A percentile compares a stretch with the other conserved stretches of the same genome.
phyloP scores from a whole-genome alignment of 805 yeast species.

The Kuraishia hungarica region DNA sequence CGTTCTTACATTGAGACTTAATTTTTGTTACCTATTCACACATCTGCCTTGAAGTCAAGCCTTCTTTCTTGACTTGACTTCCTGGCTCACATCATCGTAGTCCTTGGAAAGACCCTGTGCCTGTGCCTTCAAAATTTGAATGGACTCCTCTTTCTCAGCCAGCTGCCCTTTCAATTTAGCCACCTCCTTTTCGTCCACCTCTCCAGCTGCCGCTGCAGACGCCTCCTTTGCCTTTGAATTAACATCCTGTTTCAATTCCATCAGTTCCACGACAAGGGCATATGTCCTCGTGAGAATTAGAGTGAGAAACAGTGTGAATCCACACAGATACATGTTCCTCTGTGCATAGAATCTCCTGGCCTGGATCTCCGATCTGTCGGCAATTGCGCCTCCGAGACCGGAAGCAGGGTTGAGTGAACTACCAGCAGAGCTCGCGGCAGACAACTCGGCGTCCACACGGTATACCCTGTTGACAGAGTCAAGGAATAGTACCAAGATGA shows the following conservation, averaged over 20 bases:
- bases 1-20: too few relatives aligned
- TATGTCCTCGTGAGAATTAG: conserved; percentile 81
- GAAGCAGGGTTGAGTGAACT: conserved; percentile 1
- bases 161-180: conserved; percentile 40
- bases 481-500: conserved; percentile 73
- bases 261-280: conserved; percentile 65
- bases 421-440: conserved; percentile 13
- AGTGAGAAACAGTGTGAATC: conserved; percentile 87
- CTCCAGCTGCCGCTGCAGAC: conserved; percentile 12
- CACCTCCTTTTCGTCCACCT: conserved; percentile 28
- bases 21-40: too few relatives aligned
- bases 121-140: conserved; percentile 64
- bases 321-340: conserved; percentile 92
- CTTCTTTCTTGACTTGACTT: conserved; percentile 1
- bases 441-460: conserved; percentile 57
- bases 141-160: conserved; percentile 53
- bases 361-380: conserved; percentile 73
- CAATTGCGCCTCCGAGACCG: conserved; percentile 20
- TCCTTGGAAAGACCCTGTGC: conserved; percentile 58
- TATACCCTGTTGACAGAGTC: conserved; percentile 84
- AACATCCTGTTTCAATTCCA: conserved; percentile 36
- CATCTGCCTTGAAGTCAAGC: background rate
- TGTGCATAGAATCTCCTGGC: conserved; percentile 93
- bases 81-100: conserved; percentile 30
- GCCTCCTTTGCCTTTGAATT: conserved; percentile 9